Conservation (phyloP, 1,139 yeast genomes). For the Hyphopichia pseudoburtonii region DNA sequence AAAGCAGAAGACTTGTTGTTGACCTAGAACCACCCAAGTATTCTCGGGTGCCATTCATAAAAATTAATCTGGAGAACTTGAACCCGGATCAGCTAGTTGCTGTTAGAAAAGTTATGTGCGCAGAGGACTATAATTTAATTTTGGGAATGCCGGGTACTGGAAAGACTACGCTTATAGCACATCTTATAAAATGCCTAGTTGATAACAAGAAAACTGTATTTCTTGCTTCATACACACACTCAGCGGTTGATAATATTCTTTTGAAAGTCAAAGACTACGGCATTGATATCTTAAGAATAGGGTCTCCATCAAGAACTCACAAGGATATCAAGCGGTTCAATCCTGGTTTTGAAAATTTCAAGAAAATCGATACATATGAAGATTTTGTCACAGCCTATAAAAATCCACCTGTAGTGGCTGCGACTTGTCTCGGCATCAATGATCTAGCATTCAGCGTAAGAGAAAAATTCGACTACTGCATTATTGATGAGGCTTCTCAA, state of each 20-base stretch:
- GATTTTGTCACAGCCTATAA: constrained; percentile 48
- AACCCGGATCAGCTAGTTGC: constrained; percentile 76
- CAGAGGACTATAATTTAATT: constrained; percentile 76
- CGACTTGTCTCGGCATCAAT: constrained; percentile 79
- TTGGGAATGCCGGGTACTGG: constrained; percentile 99
- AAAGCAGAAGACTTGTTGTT: constrained; percentile 59
- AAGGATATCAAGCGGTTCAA: constrained; percentile 57
- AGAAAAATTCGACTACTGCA: constrained; percentile 81
- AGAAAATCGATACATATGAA: constrained; percentile 39
- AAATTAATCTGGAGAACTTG: constrained; percentile 6
- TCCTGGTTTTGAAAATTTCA: constrained; percentile 38
- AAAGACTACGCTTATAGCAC: constrained; percentile 88
- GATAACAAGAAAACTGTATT: constrained; percentile 64
- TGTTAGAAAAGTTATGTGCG: constrained; percentile 57
- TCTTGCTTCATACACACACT: constrained; percentile 86
- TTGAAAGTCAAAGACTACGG: constrained; percentile 57
- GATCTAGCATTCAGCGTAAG: constrained; percentile 60
- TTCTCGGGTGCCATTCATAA: constrained; percentile 1
- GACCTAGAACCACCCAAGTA: constrained; percentile 45
- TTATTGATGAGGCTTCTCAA: constrained; percentile 95
- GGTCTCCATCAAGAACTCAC: constrained; percentile 58
- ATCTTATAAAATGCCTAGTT: constrained; percentile 62
- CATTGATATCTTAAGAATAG: constrained; percentile 59
- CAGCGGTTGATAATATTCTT: constrained; percentile 92
- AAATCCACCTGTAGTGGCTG: constrained; percentile 75